Evolutionary conservation across 331 rosid species (phyloP).

Genomic region (Malus hybrid): DNA sequence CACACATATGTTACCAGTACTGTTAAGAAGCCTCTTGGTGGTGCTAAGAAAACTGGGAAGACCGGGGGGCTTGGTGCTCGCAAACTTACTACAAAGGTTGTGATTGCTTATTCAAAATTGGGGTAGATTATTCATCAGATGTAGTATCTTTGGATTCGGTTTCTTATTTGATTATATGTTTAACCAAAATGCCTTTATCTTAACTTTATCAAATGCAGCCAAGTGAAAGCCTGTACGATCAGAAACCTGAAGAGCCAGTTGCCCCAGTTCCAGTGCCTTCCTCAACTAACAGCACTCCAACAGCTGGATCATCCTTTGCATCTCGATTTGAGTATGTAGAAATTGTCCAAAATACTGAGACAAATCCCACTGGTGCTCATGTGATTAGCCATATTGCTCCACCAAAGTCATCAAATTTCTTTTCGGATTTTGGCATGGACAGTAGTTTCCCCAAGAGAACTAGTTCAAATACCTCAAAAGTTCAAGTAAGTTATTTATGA

Average conservation of each 20-base stretch:
- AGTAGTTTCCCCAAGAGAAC: slow-evolving; percentile 50
- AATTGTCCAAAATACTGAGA: slow-evolving; percentile 62
- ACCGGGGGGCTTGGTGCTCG: slow-evolving; percentile 95
- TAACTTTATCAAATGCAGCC: slow-evolving; percentile 48
- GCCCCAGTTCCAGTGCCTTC: slow-evolving; percentile 53
- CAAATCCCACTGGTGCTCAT: slow-evolving; percentile 51
- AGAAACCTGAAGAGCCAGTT: slow-evolving; percentile 88
- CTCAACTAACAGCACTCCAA: slow-evolving; percentile 32
- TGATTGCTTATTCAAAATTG: slow-evolving; percentile 7
- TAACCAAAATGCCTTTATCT: not conserved
- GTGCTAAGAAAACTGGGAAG: slow-evolving; percentile 73
- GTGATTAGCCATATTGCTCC: slow-evolving; percentile 58
- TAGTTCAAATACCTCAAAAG: slow-evolving; percentile 54
- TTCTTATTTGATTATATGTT: slow-evolving; percentile 1
- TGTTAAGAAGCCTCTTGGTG: slow-evolving; percentile 81
- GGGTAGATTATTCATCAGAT: slow-evolving; percentile 4
- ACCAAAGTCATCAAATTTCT: slow-evolving; percentile 87
- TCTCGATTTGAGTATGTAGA: slow-evolving; percentile 98
- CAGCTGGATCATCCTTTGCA: slow-evolving; percentile 55
- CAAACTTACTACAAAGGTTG: slow-evolving; percentile 64
- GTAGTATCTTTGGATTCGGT: not conserved
- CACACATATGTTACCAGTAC: slow-evolving; percentile 41
- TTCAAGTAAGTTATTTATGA: slow-evolving; percentile 50
- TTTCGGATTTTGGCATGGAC: slow-evolving; percentile 92
- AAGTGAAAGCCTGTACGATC: slow-evolving; percentile 83